Conservation (phyloP, 768 basidiomycete species). For the Tylopilus plumbeoviolaceoides region DNA sequence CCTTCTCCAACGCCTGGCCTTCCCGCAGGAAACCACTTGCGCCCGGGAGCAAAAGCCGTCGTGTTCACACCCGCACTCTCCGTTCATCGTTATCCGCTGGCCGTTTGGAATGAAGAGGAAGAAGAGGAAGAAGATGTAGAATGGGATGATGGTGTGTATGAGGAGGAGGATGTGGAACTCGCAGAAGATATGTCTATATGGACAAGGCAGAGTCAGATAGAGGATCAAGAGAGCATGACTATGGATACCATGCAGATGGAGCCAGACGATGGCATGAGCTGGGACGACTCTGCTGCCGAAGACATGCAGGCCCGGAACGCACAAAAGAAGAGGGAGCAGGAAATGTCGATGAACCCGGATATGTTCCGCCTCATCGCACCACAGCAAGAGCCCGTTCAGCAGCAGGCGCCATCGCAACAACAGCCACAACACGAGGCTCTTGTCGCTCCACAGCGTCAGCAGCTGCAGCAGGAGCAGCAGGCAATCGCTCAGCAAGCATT, state of each 20-base stretch:
- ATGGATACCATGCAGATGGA: conserved; percentile 46
- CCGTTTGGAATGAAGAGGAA: conserved; percentile 80
- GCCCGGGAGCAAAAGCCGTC: conserved; percentile 45
- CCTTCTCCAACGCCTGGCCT: too few relatives aligned
- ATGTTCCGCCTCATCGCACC: conserved; percentile 33
- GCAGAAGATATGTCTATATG: conserved; percentile 48
- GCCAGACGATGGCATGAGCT: conserved; percentile 81
- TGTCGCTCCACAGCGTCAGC: conserved; percentile 33
- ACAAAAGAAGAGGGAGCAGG: conserved; percentile 24
- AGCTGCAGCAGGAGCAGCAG: conserved; percentile 34
- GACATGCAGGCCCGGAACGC: conserved; percentile 39
- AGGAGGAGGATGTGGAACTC: conserved; percentile 65
- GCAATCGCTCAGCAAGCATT: conserved; percentile 29
- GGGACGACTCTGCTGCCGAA: conserved; percentile 72
- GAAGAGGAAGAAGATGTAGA: conserved; percentile 50
- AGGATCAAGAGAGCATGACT: conserved; percentile 28
- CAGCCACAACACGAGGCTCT: conserved; percentile 27
- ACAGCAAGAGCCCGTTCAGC: conserved; percentile 22
- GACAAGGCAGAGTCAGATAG: conserved; percentile 35
- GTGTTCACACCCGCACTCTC: conserved; percentile 66
- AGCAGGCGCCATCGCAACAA: conserved; percentile 13
- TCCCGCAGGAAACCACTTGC: conserved; percentile 22
- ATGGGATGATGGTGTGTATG: conserved; percentile 64
- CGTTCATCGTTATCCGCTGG: conserved; percentile 74
- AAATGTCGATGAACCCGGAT: conserved; percentile 29